These are phyloP conservation scores for Trypanosoma cruzi DNA, from an alignment of 208 protist genomes.

Conservation along the genomic window DNA sequence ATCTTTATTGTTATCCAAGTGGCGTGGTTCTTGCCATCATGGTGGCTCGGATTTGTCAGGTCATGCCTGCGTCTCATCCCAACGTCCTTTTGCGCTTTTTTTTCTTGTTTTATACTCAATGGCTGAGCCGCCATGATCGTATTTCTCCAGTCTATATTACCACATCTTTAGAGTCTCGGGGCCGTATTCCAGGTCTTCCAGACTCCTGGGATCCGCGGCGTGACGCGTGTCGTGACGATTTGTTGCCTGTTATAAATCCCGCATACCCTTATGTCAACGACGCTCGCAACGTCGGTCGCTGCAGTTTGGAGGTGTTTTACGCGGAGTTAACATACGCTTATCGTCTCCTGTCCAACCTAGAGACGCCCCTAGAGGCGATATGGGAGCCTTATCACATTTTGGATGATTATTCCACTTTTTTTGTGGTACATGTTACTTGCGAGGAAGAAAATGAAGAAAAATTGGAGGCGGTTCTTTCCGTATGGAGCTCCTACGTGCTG, in stretches of 20 bases:
- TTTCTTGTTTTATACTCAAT: conserved; percentile 77
- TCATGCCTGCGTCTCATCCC: conserved; percentile 84
- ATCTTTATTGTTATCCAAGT: conserved; percentile 95
- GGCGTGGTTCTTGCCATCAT: conserved; percentile 96
- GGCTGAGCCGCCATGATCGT: conserved; percentile 47
- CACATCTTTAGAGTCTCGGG: conserved; percentile 14
- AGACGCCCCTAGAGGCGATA: conserved; percentile 30
- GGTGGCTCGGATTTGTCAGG: conserved; percentile 93
- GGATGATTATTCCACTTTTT: conserved; percentile 51
- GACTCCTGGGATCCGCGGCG: conserved; percentile 49
- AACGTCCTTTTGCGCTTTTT: conserved; percentile 90
- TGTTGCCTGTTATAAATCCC: conserved; percentile 97
- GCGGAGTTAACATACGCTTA: conserved; percentile 60
- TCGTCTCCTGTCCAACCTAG: conserved; percentile 25
- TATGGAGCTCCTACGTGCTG: conserved; percentile 74
- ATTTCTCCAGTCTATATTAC: conserved; percentile 75
- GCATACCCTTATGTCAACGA: conserved; percentile 97
- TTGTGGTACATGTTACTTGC: conserved; percentile 56
- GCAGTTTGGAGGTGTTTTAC: conserved; percentile 65
- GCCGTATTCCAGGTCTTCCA: conserved; percentile 64
- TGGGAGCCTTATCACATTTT: conserved; percentile 47
- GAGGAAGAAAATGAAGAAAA: conserved; percentile 15
- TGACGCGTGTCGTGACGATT: conserved; percentile 54
- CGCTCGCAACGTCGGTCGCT: conserved; percentile 86
- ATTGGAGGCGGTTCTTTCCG: conserved; percentile 39